Conservation (phyloP, 2,329 filamentous ascomycete species). For the Colletotrichum sp. region DNA sequence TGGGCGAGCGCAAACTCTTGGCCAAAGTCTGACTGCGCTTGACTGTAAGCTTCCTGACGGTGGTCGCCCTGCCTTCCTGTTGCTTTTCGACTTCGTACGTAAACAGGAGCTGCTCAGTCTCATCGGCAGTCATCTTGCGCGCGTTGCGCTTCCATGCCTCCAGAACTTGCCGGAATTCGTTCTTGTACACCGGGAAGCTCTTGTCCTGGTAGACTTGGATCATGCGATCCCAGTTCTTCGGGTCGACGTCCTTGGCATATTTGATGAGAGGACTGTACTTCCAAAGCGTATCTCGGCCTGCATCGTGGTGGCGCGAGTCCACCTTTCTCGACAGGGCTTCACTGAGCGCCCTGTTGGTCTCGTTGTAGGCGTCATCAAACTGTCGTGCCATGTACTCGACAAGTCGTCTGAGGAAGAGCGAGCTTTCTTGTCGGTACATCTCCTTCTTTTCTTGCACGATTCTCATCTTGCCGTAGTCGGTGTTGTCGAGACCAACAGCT, state of each 20-base stretch:
- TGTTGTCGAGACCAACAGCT: conserved; percentile 49
- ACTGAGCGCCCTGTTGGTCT: conserved; percentile 70
- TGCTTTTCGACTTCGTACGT: conserved; percentile 85
- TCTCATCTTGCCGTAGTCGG: conserved; percentile 86
- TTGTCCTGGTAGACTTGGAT: conserved; percentile 82
- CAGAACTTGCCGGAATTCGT: conserved; percentile 80
- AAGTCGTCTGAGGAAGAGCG: conserved; percentile 78
- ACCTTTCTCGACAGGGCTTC: conserved; percentile 69
- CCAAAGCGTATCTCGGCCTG: conserved; percentile 79
- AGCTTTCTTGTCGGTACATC: conserved; percentile 79
- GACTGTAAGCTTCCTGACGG: conserved; percentile 89
- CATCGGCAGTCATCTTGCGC: conserved; percentile 76
- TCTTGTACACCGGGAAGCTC: conserved; percentile 77
- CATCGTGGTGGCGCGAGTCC: conserved; percentile 73
- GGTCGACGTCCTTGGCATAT: conserved; percentile 86
- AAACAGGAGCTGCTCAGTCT: conserved; percentile 80
- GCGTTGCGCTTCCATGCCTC: conserved; percentile 81
- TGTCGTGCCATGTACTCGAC: conserved; percentile 82
- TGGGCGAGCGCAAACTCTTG: conserved; percentile 71
- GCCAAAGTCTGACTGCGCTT: conserved; percentile 91
- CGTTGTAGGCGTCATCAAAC: conserved; percentile 77
- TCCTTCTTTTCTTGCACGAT: conserved; percentile 95
- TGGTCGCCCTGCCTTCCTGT: conserved; percentile 75
- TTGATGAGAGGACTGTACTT: conserved; percentile 86
- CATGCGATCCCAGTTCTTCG: conserved; percentile 79